phyloP scores from a whole-genome alignment of 75 land plant species.

The Gnetum montanum region DNA sequence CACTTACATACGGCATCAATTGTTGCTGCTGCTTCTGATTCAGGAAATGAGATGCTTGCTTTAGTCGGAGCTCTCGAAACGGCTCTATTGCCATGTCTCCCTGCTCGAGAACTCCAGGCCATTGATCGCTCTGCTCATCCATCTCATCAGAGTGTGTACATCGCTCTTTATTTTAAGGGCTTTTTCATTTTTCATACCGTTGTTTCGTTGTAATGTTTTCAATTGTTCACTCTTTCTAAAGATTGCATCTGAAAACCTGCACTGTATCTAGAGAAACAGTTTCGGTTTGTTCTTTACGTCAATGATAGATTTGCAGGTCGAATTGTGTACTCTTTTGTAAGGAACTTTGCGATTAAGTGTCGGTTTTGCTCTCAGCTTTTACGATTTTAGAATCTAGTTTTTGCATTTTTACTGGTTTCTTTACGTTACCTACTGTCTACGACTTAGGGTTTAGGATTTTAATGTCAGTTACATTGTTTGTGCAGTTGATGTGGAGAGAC shows the following conservation, averaged over 20 bases:
- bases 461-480: background rate
- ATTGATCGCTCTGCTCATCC: conserved; percentile 93
- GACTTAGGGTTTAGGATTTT: background rate
- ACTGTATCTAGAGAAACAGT: too few relatives aligned
- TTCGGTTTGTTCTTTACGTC: too few relatives aligned
- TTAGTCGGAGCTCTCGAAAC: conserved; percentile 78
- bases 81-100: conserved; percentile 87
- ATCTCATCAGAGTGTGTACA: conserved; percentile 75
- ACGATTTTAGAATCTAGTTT: too few relatives aligned
- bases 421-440: background rate
- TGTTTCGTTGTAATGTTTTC: too few relatives aligned
- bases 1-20: too few relatives aligned
- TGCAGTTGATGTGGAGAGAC: conserved; percentile 94
- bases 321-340: too few relatives aligned
- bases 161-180: background rate
- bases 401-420: background rate
- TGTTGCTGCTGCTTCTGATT: too few relatives aligned
- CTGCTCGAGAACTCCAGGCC: conserved; percentile 97
- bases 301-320: too few relatives aligned
- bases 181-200: background rate
- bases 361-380: too few relatives aligned
- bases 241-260: too few relatives aligned
- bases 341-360: too few relatives aligned
- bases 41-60: conserved; percentile 45
- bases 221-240: too few relatives aligned